These are phyloP conservation scores for Puccinia hordei DNA, from an alignment of 1,284 basidiomycete species.

Conservation along the genomic window DNA sequence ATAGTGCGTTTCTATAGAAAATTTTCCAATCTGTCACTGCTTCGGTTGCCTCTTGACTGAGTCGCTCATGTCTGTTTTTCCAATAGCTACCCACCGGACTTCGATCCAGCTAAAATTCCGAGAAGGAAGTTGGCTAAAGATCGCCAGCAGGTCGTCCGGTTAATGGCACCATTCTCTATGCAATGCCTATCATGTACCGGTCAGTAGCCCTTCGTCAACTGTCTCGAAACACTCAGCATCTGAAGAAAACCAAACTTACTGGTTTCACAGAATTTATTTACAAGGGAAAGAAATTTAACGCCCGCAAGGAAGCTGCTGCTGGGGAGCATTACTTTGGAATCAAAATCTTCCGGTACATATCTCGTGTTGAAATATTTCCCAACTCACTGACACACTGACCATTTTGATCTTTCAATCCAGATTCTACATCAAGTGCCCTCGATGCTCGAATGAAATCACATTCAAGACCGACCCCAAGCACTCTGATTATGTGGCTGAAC, in stretches of 20 bases:
- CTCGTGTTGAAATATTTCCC: background rate
- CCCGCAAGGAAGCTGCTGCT: constrained; percentile 93
- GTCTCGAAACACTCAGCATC: constrained; percentile 58
- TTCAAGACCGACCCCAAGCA: constrained; percentile 99
- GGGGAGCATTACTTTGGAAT: constrained; percentile 98
- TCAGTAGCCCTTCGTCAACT: constrained; percentile 39
- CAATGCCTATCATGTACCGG: constrained; percentile 59
- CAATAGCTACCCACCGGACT: constrained; percentile 69
- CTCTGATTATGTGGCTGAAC: constrained; percentile 87
- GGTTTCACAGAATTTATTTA: constrained; percentile 50
- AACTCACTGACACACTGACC: constrained; percentile 44
- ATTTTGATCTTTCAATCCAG: constrained; percentile 50
- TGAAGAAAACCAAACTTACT: background rate
- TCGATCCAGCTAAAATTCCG: constrained; percentile 94
- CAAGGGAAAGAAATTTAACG: constrained; percentile 92
- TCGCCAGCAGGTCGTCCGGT: constrained; percentile 90
- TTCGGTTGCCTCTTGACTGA: background rate
- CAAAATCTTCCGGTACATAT: constrained; percentile 69
- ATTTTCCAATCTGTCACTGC: background rate
- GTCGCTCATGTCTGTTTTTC: background rate
- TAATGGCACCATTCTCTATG: constrained; percentile 99
- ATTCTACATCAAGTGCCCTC: constrained; percentile 67
- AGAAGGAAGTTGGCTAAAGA: constrained; percentile 84
- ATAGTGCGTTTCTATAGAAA: constrained; percentile 41
- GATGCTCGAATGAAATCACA: constrained; percentile 96